Base-by-base conservation (phyloP, 768 basidiomycete species). In the Sporobolomyces phaffii region DNA sequence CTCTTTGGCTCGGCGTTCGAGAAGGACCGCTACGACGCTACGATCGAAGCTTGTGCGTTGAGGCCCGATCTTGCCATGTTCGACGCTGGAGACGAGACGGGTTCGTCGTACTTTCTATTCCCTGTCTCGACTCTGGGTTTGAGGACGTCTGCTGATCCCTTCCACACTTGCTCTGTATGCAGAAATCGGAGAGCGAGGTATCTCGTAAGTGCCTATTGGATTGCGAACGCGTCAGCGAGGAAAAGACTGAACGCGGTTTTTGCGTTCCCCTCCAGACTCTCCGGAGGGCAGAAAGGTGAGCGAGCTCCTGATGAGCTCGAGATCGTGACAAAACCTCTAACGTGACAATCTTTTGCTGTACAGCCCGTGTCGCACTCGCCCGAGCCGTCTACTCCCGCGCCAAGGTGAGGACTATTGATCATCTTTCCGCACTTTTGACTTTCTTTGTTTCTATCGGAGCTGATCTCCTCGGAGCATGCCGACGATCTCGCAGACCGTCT, bases 361-460 rank as follows among this genome's bases (percentile, higher is more conserved):
- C 34, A 56, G 54, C 73, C 10, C 64, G 75, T 4, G 72, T 89
- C 9, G 87, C 87, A 0, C 79, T 89, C n/a, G 87, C 90, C 44
- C 86, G 93, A 47, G 91, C 93, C 8, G 86, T 96, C n/a, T 93
- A 96, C 49, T 91, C 90, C 65, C 77, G 91, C 87, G 70, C 84
- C 89, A 22, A 90, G 62, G 68, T 69, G 18, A 38, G 57, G n/a
- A n/a, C n/a, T n/a, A n/a, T n/a, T n/a, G n/a, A n/a, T n/a, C n/a
- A n/a, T n/a, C n/a, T n/a, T n/a, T n/a, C 50, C 5, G 9, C 10
- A 9, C 89, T 5, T 88, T n/a, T 22, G 2, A 22, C 11, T 29
- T 15, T 5, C 5, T 15, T 8, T 10, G 34, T 45, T 20, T 18
- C 13, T 20, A 10, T 3, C 43, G 6, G 1, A 40, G 8, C 34